Evolutionary conservation across 257 asterid genomes (phyloP).

Genomic region (Forsythia viridissima): DNA sequence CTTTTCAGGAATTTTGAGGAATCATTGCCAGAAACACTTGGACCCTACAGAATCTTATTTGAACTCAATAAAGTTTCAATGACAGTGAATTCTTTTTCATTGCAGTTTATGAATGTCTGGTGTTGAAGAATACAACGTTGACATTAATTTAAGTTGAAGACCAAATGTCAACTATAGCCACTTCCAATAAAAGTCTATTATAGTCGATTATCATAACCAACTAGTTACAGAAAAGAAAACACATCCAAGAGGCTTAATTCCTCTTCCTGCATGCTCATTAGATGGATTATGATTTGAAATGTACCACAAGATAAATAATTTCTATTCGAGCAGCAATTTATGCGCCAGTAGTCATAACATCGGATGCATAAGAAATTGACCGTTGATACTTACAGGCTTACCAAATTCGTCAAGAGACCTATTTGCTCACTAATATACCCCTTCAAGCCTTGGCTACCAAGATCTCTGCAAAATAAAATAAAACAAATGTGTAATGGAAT

Average conservation of each 20-base stretch:
- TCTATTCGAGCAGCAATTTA: slow-evolving; percentile 13
- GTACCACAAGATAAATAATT: neutral
- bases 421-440: slow-evolving; percentile 78
- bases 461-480: slow-evolving; percentile 59
- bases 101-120: neutral
- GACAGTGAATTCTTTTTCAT: neutral
- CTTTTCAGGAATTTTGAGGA: neutral
- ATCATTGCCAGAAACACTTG: neutral
- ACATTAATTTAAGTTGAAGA: neutral
- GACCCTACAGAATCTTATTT: neutral
- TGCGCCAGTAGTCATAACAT: slow-evolving; percentile 3
- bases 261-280: neutral
- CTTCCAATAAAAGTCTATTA: neutral
- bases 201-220: neutral
- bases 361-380: slow-evolving; percentile 12
- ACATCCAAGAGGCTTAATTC: neutral
- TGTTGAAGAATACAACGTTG: neutral
- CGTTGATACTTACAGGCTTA: slow-evolving; percentile 83
- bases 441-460: slow-evolving; percentile 92
- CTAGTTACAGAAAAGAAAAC: too few species aligned
- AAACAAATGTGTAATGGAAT: neutral
- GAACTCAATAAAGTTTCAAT: neutral
- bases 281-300: neutral
- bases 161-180: neutral
- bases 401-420: slow-evolving; percentile 75